Conservation (phyloP, 495 filamentous ascomycete species). For the Tuber microsphaerosporum region DNA sequence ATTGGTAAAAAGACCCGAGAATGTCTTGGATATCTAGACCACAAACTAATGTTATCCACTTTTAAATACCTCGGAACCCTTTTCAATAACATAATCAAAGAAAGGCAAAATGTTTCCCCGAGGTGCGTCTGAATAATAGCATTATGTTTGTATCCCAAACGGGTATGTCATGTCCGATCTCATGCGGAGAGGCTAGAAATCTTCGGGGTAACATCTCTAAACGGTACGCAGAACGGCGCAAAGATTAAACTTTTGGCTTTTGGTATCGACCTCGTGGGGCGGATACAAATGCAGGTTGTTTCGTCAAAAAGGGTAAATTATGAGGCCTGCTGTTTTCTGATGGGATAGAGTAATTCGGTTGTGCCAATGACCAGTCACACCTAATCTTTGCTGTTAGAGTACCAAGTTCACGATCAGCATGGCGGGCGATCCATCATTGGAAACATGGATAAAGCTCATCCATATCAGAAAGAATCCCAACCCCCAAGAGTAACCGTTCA, state of each 20-base stretch:
- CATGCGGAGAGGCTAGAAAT: neutral
- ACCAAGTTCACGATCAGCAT: neutral
- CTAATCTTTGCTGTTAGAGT: neutral
- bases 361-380: neutral
- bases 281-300: neutral
- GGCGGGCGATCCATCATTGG: neutral
- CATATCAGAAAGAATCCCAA: neutral
- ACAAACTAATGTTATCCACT: neutral
- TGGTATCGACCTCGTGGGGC: neutral
- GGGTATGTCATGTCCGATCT: neutral
- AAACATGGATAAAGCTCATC: neutral
- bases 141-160: neutral
- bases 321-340: neutral
- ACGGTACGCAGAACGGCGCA: neutral
- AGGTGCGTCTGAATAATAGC: neutral
- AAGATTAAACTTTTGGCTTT: neutral
- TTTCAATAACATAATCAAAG: conserved; percentile 1
- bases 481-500: neutral
- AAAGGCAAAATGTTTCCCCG: neutral
- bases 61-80: neutral
- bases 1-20: neutral
- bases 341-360: neutral
- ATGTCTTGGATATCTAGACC: neutral
- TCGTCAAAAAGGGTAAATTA: neutral
- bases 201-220: neutral